Evolutionary conservation across 2,329 filamentous ascomycete genomes (phyloP).

Genomic region (Sclerotinia borealis): DNA sequence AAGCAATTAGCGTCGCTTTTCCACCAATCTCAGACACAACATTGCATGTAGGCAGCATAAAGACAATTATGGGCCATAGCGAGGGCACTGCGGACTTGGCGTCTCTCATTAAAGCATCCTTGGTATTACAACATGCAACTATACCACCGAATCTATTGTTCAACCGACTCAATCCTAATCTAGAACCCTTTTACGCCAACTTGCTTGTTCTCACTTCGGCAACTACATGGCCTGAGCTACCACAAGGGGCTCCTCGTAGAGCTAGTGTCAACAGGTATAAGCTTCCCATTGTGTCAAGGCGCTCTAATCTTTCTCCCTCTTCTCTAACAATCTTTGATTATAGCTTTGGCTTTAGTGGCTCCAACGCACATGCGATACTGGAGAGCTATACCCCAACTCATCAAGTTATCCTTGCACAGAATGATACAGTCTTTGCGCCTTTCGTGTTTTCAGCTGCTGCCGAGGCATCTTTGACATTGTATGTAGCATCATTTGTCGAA

Average conservation of each 20-base stretch:
- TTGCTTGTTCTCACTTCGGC: neutral
- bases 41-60: conserved; percentile 25
- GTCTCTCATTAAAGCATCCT: conserved; percentile 25
- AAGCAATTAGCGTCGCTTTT: neutral
- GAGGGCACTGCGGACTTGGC: conserved; percentile 29
- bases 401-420: neutral
- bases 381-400: conserved; percentile 15
- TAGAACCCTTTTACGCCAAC: neutral
- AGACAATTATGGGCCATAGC: conserved; percentile 26
- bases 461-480: conserved; percentile 5
- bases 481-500: conserved; percentile 3
- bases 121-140: conserved; percentile 25
- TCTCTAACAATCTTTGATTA: neutral
- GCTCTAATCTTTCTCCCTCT: neutral
- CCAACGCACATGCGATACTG: conserved; percentile 34
- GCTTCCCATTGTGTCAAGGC: neutral
- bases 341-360: conserved; percentile 21
- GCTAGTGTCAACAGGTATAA: conserved; percentile 2
- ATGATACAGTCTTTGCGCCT: neutral
- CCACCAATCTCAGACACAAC: neutral
- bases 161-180: conserved; percentile 28
- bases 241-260: conserved; percentile 9
- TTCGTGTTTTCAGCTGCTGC: conserved; percentile 16
- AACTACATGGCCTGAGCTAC: neutral
- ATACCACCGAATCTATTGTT: conserved; percentile 31